These are phyloP conservation scores for Leccinum disarticulatum DNA, from an alignment of 768 basidiomycete species.

Conservation along the genomic window DNA sequence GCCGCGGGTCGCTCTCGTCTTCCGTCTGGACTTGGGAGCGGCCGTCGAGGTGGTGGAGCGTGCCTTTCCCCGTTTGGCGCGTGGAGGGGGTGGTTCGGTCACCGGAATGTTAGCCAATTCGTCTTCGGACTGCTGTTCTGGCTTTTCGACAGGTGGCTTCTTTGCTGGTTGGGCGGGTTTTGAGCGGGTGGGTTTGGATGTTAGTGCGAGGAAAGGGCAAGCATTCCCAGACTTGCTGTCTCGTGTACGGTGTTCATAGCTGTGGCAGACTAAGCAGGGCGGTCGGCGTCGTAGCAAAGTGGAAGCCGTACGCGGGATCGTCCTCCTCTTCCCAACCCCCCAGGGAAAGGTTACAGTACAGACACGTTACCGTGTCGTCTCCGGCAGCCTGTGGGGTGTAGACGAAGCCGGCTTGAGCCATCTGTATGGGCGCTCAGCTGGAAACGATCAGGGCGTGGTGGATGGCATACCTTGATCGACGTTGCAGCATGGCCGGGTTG, in stretches of 20 bases:
- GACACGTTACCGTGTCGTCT: conserved; percentile 82
- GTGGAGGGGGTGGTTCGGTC: conserved; percentile 13
- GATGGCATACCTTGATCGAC: conserved; percentile 57
- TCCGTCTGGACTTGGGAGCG: conserved; percentile 26
- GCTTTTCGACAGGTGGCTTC: conserved; percentile 11
- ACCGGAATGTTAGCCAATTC: conserved; percentile 13
- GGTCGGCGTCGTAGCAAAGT: not conserved
- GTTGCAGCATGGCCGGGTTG: conserved; percentile 63
- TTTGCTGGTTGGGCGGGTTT: conserved; percentile 32
- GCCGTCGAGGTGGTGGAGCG: conserved; percentile 24
- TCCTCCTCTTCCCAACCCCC: conserved; percentile 88
- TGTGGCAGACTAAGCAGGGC: conserved; percentile 28
- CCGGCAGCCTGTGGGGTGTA: conserved; percentile 65
- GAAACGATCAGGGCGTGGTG: not conserved
- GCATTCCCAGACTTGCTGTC: conserved; percentile 43
- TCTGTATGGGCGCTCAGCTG: conserved; percentile 36
- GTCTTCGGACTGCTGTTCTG: conserved; percentile 26
- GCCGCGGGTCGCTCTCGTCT: conserved; percentile 20
- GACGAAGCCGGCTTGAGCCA: conserved; percentile 89
- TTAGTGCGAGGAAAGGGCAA: conserved; percentile 44
- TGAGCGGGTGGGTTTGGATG: conserved; percentile 35
- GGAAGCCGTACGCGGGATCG: conserved; percentile 72
- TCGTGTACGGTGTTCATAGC: conserved; percentile 76
- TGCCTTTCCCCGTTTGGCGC: conserved; percentile 19
- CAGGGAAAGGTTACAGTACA: conserved; percentile 79